Evolutionary conservation across 257 asterid genomes (phyloP).

Genomic region (Misopates orontium): DNA sequence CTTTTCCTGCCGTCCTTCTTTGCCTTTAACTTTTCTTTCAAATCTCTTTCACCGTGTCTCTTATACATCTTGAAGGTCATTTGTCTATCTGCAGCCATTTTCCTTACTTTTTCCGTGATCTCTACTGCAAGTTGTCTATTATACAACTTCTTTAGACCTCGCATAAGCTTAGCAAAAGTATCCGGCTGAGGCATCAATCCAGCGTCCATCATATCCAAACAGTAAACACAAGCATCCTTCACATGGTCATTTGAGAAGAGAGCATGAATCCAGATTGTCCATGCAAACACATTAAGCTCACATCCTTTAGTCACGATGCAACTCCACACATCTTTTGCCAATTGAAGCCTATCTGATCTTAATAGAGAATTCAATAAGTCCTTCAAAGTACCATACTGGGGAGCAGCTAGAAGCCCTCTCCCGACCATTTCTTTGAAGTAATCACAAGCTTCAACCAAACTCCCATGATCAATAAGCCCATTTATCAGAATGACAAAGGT

Average conservation of each 20-base stretch:
- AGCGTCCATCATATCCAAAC: slow-evolving; percentile 88
- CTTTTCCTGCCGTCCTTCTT: slow-evolving; percentile 69
- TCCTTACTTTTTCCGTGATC: slow-evolving; percentile 80
- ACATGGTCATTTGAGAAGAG: slow-evolving; percentile 79
- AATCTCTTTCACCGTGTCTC: slow-evolving; percentile 80
- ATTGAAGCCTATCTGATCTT: slow-evolving; percentile 69
- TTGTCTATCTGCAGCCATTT: slow-evolving; percentile 85
- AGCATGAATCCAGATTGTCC: slow-evolving; percentile 97
- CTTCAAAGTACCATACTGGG: slow-evolving; percentile 82
- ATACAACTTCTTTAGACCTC: slow-evolving; percentile 73
- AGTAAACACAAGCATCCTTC: slow-evolving; percentile 81
- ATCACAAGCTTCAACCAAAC: slow-evolving; percentile 75
- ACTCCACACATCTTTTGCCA: slow-evolving; percentile 78
- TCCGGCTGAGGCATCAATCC: slow-evolving; percentile 98
- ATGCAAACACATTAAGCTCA: slow-evolving; percentile 74
- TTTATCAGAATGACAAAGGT: slow-evolving; percentile 61
- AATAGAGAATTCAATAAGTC: slow-evolving; percentile 69
- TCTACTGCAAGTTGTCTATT: slow-evolving; percentile 83
- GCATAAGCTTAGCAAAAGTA: slow-evolving; percentile 86
- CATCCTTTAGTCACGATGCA: slow-evolving; percentile 71
- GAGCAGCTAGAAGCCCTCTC: slow-evolving; percentile 75
- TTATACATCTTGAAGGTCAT: slow-evolving; percentile 92
- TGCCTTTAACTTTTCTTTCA: slow-evolving; percentile 70
- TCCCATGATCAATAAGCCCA: slow-evolving; percentile 65
- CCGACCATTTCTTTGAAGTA: slow-evolving; percentile 79